Base-by-base conservation (phyloP, 108 stramenopile species). In the Parmales sp. region DNA sequence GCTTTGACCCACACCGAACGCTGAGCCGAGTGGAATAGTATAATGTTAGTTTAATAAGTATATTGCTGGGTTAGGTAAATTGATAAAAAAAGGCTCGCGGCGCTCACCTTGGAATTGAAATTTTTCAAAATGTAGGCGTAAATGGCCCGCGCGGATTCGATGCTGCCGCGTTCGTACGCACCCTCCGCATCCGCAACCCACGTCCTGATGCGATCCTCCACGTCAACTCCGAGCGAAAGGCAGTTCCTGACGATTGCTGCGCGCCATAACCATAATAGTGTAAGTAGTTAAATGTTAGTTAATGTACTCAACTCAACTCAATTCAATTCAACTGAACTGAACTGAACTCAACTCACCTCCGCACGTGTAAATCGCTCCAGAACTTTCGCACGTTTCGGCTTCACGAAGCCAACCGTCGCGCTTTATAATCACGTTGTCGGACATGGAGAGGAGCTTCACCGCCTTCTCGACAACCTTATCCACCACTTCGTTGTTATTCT, bases 101-200 rank as follows among this genome's bases (percentile, higher is more conserved):
- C n/a, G 50, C 68, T 74, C 45, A 84, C 82, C 71, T 94, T 92
- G 37, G 73, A 77, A 31, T 87, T 85, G 76, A 96, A 96, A 9
- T 70, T 64, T 19, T 76, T 69, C 45, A 95, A 68, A 18, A 90
- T 85, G 67, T 89, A 83, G 7, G 88, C 87, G 65, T 87, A 71
- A 60, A 94, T 88, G 6, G 94, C 92, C 39, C 92, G 78, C 38
- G 95, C 92, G 8, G 92, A 92, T 25, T 82, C 80, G 0, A 95
- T 72, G 1, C 78, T 77, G 43, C 87, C 89, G 3, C 88, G 66
- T 1, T 80, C 72, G 37, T 86, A 64, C 19, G 83, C 75, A 18
- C 72, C 83, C 45, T 88, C 89, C 18, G 98, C 98, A 75, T 99
- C 98, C n/a, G 92, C 94, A 23, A 91, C 75, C 98, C 95, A 97